A percentile compares a stretch with the other conserved stretches of the same genome.
These are phyloP conservation scores for Parastagonospora nodorum DNA, from an alignment of 2,329 filamentous ascomycete genomes.

Conservation along the genomic window DNA sequence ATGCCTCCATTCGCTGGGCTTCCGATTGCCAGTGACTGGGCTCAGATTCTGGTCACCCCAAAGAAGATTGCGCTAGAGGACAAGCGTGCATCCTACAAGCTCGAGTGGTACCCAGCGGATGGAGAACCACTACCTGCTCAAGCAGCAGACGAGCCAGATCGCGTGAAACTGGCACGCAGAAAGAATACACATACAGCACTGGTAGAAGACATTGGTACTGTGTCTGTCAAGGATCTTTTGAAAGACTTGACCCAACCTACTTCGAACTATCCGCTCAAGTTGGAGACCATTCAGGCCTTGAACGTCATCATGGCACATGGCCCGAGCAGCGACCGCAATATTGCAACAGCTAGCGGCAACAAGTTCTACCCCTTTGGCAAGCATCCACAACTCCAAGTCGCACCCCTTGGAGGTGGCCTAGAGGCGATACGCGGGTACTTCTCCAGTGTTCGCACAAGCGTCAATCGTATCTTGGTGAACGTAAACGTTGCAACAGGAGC, in stretches of 20 bases:
- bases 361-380: conserved; percentile 50
- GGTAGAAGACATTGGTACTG: conserved; percentile 28
- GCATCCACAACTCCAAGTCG: conserved; percentile 51
- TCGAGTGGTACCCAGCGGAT: conserved; percentile 37
- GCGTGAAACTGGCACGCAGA: conserved; percentile 16
- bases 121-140: conserved; percentile 26
- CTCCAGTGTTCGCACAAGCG: conserved; percentile 64
- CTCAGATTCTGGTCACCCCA: conserved; percentile 32
- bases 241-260: conserved; percentile 50
- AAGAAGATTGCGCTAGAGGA: conserved; percentile 27
- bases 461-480: conserved; percentile 64
- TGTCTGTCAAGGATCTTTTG: conserved; percentile 48
- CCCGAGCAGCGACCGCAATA: conserved; percentile 48
- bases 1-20: conserved; percentile 36
- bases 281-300: conserved; percentile 60
- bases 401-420: conserved; percentile 57
- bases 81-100: conserved; percentile 14
- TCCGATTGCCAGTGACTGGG: conserved; percentile 48
- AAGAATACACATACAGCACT: conserved; percentile 22
- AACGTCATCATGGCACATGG: conserved; percentile 62
- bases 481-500: conserved; percentile 66
- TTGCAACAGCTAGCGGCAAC: conserved; percentile 58
- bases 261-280: conserved; percentile 50
- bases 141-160: conserved; percentile 18
- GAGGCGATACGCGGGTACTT: conserved; percentile 66